Conservation (phyloP, 805 yeast genomes). For the Candida maesae region DNA sequence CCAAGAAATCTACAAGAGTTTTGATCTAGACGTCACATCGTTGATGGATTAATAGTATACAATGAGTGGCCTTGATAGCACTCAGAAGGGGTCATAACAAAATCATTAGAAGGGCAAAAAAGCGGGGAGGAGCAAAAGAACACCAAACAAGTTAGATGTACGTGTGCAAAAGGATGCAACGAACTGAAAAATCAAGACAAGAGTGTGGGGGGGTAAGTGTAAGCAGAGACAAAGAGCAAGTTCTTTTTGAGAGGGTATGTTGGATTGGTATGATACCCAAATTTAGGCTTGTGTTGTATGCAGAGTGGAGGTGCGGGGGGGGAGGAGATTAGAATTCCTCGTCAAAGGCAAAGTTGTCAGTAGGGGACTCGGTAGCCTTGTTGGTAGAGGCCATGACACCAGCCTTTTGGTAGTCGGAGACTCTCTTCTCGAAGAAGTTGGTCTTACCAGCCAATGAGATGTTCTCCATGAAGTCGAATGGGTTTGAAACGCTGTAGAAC, state of each 20-base stretch:
- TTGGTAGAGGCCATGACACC: constrained; percentile 88
- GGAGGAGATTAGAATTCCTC: constrained; percentile 72
- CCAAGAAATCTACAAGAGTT: neutral
- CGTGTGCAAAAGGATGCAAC: neutral
- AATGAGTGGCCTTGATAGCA: constrained; percentile 4
- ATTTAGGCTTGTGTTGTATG: too few species aligned
- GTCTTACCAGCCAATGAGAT: constrained; percentile 98
- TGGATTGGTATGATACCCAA: too few species aligned
- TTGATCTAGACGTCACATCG: neutral
- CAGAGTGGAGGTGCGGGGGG: too few species aligned
- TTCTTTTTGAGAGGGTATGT: too few species aligned
- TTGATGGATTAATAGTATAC: constrained; percentile 6
- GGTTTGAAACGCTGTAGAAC: constrained; percentile 82
- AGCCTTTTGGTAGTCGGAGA: constrained; percentile 97
- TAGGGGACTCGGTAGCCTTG: constrained; percentile 43
- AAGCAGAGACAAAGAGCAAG: too few species aligned
- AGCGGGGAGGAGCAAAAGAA: neutral
- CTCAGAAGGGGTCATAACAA: constrained; percentile 13
- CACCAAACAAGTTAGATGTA: too few species aligned
- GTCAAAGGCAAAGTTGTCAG: constrained; percentile 73
- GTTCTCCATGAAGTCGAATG: constrained; percentile 99
- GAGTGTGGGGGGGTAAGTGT: too few species aligned
- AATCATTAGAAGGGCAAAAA: constrained; percentile 8
- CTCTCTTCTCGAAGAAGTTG: constrained; percentile 98
- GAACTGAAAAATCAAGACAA: too few species aligned